Conservation (phyloP, 148 eudicot genomes). For the Cornus suecica region DNA sequence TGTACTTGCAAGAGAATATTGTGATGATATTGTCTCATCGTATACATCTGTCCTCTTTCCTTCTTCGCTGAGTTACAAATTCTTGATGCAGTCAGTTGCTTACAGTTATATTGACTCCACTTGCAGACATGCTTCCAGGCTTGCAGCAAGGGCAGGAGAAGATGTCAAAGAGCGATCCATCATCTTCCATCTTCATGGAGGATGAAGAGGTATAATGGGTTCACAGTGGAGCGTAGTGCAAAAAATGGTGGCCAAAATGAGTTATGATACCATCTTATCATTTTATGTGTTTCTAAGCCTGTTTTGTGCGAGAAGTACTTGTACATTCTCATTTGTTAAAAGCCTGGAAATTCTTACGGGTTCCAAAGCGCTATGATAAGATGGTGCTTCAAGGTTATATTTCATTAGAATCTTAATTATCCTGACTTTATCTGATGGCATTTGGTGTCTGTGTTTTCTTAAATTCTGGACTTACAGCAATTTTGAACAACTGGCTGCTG, state of each 20-base stretch:
- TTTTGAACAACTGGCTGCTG: slow-evolving; percentile 59
- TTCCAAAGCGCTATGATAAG: neutral
- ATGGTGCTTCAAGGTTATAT: neutral
- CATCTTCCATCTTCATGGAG: slow-evolving; percentile 90
- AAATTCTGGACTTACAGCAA: slow-evolving; percentile 50
- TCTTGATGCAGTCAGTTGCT: neutral
- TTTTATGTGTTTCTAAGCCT: neutral
- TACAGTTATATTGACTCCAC: slow-evolving; percentile 11
- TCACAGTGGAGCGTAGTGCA: slow-evolving; percentile 59
- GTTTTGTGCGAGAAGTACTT: neutral
- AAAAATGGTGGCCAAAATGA: slow-evolving; percentile 82
- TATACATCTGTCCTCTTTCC: slow-evolving; percentile 31
- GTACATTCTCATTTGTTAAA: neutral
- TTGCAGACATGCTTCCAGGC: slow-evolving; percentile 93
- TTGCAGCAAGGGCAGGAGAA: slow-evolving; percentile 89
- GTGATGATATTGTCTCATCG: slow-evolving; percentile 92
- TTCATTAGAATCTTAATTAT: slow-evolving; percentile 2
- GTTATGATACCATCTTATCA: slow-evolving; percentile 28
- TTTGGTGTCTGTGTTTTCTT: neutral
- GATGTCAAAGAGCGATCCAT: slow-evolving; percentile 87
- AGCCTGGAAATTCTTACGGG: neutral
- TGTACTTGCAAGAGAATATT: slow-evolving; percentile 91
- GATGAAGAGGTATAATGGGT: slow-evolving; percentile 86
- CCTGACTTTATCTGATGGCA: slow-evolving; percentile 1
- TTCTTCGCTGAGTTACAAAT: neutral